Base-by-base conservation (phyloP, 306 rosid genomes). In the Citrullus mucosospermus region DNA sequence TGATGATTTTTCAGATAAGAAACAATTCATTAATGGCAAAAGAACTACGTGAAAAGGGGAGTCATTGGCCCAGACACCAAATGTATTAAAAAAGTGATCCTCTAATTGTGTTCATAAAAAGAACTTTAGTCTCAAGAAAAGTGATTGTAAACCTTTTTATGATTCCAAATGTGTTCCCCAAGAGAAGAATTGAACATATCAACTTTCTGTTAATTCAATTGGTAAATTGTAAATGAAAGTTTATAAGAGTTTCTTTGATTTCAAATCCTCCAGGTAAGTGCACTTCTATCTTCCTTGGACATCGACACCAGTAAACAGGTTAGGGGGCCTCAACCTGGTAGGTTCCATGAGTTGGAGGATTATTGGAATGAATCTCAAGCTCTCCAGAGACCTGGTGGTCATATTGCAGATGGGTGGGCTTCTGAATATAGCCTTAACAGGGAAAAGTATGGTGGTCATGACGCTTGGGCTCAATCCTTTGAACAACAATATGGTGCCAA, bases 281-380 rank as follows among this genome's bases (percentile, higher is more conserved):
- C 99, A n/a, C 98, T 96, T 78, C 79, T 96, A 54, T 70, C 84
- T 75, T 96, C 99, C 46, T 82, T 96, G 81, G 99, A 96, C 80
- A 92, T 96, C 48, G 99, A 96, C 75, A 83, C 75, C 80, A 87
- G 81, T 32, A 83, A 78, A 39, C 90, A 61, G 39, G 87, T 80
- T 76, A 87, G 82, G 83, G 89, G 92, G 68, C 90, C 83, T 78
- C 78, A 87, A 55, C 90, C 91, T 82, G 92, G 88, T 69, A 84
- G 94, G 84, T 74, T 84, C 78, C 88, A 88, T 80, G 98, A 96
- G 82, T 88, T 96, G 76, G 96, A 96, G 46, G 93, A 76, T 81
- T 92, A 88, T 77, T 96, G 99, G 99, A 96, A 90, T 20, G 98
- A 96, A 86, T 91, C 99, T 86, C 99, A 96, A 83, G 91, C 90